Base-by-base conservation (phyloP, 2,329 filamentous ascomycete genomes). In the Metarhizium robertsii region DNA sequence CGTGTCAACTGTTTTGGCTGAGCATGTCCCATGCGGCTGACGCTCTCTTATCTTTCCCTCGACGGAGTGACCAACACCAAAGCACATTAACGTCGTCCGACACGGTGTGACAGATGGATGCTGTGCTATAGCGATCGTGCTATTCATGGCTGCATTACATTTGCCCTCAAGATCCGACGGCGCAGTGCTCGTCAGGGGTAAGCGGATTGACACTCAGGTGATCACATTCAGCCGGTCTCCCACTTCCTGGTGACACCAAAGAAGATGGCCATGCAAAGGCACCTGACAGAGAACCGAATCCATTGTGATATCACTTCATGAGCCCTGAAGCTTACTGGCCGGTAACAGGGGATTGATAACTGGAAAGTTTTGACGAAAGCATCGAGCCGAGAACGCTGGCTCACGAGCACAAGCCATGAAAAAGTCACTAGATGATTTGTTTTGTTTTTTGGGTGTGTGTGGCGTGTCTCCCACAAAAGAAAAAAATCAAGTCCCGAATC, bases 41-140 rank as follows among this genome's bases (percentile, higher is more conserved):
- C 42, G 14, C 8, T 48, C 13, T 48, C 32, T 30, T 1, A 34
- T 34, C 8, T 30, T 30, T 14, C 25, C 20, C 43, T 48, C 11
- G 25, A 3, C 13, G 45, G 32, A n/a, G 4, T 14, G 25, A 30
- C 20, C 20, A n/a, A 51, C 53, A 18, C 13, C 6, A 30, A 34
- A 40, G 6, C 36, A 38, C 45, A 50, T 43, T 20, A 30, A 18
- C n/a, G 25, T 34, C 47, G 43, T 50, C 8, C 49, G 36, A 32
- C 18, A 7, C 36, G 11, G 38, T 38, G 50, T 30, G 29, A 34
- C 50, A 34, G 25, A n/a, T 30, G 25, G 3, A 55, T 46, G 50
- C 29, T 42, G 54, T 53, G 54, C 42, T 43, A 52, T 55, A 25
- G n/a, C 38, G 32, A 52, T 52, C 50, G 34, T n/a, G 6, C 43